phyloP scores from a whole-genome alignment of 257 asterid genomes.

The Vinca minor region DNA sequence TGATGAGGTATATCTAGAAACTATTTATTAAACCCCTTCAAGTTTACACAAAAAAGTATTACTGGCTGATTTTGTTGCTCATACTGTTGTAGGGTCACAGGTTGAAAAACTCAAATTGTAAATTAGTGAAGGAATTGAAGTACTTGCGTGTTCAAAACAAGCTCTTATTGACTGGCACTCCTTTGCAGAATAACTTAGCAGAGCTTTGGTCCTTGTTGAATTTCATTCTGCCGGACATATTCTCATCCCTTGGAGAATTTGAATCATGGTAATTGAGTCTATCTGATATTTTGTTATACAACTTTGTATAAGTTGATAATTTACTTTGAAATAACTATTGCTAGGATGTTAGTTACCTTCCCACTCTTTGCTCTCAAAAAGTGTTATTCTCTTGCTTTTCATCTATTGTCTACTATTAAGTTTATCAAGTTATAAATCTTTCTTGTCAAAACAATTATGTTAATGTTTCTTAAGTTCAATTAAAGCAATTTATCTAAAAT shows the following conservation, averaged over 20 bases:
- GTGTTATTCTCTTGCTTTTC: background rate
- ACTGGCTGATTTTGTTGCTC: background rate
- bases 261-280: constrained; percentile 71
- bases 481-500: background rate
- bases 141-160: constrained; percentile 61
- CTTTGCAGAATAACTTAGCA: constrained; percentile 91
- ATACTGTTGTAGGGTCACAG: constrained; percentile 76
- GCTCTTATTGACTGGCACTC: constrained; percentile 97
- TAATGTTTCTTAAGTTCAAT: no score
- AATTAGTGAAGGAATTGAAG: constrained; percentile 65
- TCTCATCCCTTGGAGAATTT: constrained; percentile 86
- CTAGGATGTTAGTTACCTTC: background rate
- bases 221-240: constrained; percentile 95
- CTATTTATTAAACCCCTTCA: constrained; percentile 3
- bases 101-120: constrained; percentile 83
- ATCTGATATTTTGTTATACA: background rate
- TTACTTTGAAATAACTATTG: background rate
- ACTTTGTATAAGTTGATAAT: background rate
- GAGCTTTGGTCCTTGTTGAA: constrained; percentile 98
- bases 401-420: background rate
- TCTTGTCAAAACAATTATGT: background rate
- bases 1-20: constrained; percentile 63
- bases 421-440: background rate
- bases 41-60: constrained; percentile 8
- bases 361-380: background rate